Conservation (phyloP, 306 rosid species). For the Cicer bijugum region DNA sequence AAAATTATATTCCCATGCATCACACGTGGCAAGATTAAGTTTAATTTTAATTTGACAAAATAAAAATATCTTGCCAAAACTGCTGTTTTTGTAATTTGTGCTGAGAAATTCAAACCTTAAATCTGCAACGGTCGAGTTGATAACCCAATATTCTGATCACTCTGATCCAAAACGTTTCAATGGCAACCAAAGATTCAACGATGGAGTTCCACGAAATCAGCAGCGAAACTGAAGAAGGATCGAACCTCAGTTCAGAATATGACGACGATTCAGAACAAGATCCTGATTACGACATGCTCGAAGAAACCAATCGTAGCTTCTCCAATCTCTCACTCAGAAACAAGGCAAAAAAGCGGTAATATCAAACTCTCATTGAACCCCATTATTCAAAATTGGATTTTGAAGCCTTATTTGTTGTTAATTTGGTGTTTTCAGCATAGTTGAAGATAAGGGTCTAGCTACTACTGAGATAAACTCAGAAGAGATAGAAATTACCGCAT, state of each 20-base stretch:
- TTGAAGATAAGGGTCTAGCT: neutral
- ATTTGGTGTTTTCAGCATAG: slow-evolving; percentile 49
- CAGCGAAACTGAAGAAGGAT: slow-evolving; percentile 52
- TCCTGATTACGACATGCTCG: slow-evolving; percentile 47
- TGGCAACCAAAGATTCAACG: slow-evolving; percentile 46
- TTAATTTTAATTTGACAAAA: too few species aligned
- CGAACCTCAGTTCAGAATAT: slow-evolving; percentile 44
- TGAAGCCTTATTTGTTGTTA: neutral
- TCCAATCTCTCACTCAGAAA: slow-evolving; percentile 57
- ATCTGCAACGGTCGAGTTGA: slow-evolving; percentile 24
- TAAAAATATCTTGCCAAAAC: too few species aligned
- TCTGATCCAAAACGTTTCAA: slow-evolving; percentile 30
- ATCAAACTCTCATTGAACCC: slow-evolving; percentile 1
- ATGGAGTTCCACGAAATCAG: slow-evolving; percentile 22
- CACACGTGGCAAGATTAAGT: too few species aligned
- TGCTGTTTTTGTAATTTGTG: too few species aligned
- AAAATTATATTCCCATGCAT: too few species aligned
- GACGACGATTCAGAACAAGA: slow-evolving; percentile 58
- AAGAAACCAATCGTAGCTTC: slow-evolving; percentile 54
- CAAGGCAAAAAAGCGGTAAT: slow-evolving; percentile 52
- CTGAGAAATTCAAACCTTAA: slow-evolving; percentile 5
- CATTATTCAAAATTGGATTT: slow-evolving; percentile 13
- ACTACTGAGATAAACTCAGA: slow-evolving; percentile 36
- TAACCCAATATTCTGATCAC: neutral
- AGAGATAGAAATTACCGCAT: slow-evolving; percentile 41